A percentile compares a stretch with the other conserved stretches of the same genome.
Evolutionary conservation across 1,284 basidiomycete genomes (phyloP).

Genomic region (Pyrrhoderma noxium): DNA sequence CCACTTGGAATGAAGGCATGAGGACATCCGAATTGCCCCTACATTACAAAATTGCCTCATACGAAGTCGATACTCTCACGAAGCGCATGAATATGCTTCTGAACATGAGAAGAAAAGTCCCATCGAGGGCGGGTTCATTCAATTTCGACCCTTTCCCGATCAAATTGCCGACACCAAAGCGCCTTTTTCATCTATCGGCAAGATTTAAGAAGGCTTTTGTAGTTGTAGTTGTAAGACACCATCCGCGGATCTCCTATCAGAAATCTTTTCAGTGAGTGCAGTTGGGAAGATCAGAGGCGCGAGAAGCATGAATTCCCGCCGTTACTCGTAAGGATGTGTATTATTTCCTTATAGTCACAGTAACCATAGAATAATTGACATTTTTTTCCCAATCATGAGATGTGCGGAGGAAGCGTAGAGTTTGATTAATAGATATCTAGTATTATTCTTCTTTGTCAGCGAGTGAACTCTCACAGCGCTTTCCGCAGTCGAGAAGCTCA

Average conservation of each 20-base stretch:
- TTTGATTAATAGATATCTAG: no score
- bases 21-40: background rate
- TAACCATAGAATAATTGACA: no score
- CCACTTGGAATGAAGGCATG: constrained; percentile 6
- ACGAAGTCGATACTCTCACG: constrained; percentile 13
- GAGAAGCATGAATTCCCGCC: background rate
- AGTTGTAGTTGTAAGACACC: no score
- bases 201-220: no score
- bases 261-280: no score
- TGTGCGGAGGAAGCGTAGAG: no score
- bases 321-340: background rate
- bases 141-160: background rate
- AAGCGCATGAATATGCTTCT: background rate
- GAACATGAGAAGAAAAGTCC: constrained; percentile 12
- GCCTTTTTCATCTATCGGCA: no score
- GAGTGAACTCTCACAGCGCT: background rate
- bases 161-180: constrained; percentile 9
- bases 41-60: constrained; percentile 8
- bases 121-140: constrained; percentile 7
- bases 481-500: constrained; percentile 9
- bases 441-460: no score
- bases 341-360: background rate
- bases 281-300: background rate
- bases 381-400: no score
- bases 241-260: no score